Conservation (phyloP, 2,329 filamentous ascomycete species). For the Beauveria scarabaeidicola region DNA sequence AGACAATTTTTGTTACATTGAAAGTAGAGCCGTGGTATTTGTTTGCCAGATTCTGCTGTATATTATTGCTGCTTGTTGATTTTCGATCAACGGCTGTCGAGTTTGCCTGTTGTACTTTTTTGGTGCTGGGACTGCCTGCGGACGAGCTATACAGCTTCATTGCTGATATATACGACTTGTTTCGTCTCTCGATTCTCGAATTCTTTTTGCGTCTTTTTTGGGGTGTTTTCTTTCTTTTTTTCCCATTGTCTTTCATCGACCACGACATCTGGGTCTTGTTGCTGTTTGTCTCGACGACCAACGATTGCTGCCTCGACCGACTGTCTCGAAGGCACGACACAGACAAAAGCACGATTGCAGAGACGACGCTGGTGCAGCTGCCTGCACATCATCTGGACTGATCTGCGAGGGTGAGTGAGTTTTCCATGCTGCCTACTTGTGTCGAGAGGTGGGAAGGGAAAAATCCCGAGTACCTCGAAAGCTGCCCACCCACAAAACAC, state of each 20-base stretch:
- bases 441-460: too few species aligned
- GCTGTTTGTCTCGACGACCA: background rate
- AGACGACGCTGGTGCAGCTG: slow-evolving; percentile 1
- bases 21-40: background rate
- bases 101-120: background rate
- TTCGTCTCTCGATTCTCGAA: background rate
- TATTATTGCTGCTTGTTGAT: background rate
- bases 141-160: background rate
- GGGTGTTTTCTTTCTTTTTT: background rate
- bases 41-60: background rate
- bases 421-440: background rate
- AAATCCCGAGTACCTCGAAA: background rate
- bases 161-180: background rate
- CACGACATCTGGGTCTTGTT: background rate
- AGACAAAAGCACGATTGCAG: background rate
- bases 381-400: slow-evolving; percentile 6
- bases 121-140: background rate
- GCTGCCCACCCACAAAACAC: too few species aligned
- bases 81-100: background rate
- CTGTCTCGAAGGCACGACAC: background rate
- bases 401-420: background rate
- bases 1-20: background rate
- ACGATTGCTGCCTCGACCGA: background rate
- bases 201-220: background rate
- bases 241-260: too few species aligned